phyloP scores from a whole-genome alignment of 805 yeast species.

The Candida taoyuanica region DNA sequence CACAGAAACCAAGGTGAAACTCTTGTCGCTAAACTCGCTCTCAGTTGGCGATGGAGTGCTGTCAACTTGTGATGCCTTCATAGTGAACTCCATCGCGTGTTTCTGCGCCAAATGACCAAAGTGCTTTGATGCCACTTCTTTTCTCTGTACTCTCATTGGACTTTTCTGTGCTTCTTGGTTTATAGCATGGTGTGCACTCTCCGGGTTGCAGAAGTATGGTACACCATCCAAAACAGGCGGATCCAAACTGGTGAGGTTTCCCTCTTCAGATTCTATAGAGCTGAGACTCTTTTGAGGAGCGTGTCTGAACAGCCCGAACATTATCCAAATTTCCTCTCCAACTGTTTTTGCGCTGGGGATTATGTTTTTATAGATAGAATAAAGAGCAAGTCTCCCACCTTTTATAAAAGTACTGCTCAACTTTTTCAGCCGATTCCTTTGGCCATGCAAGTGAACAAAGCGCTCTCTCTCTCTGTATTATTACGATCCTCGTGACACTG shows the following conservation, averaged over 20 bases:
- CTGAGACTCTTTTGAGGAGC: conserved; percentile 7
- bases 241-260: conserved; percentile 19
- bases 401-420: no score
- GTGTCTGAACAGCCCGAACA: conserved; percentile 9
- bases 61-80: conserved; percentile 1
- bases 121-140: conserved; percentile 4
- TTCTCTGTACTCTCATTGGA: not conserved
- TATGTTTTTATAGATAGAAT: no score
- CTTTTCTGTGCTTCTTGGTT: not conserved
- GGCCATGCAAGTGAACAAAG: no score
- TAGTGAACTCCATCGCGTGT: conserved; percentile 11
- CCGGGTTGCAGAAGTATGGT: conserved; percentile 3
- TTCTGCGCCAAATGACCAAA: conserved; percentile 10
- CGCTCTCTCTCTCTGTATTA: no score
- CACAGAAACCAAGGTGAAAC: conserved; percentile 10
- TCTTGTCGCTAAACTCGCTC: conserved; percentile 11
- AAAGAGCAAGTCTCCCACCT: no score
- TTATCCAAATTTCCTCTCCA: conserved; percentile 2
- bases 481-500: no score
- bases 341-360: no score
- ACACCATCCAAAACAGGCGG: conserved; percentile 16
- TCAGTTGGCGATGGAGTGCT: conserved; percentile 11
- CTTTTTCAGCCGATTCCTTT: no score
- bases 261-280: conserved; percentile 5
- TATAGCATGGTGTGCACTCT: not conserved